phyloP scores from a whole-genome alignment of 176 grass and related monocot species.

The Miscanthus lutarioriparius region DNA sequence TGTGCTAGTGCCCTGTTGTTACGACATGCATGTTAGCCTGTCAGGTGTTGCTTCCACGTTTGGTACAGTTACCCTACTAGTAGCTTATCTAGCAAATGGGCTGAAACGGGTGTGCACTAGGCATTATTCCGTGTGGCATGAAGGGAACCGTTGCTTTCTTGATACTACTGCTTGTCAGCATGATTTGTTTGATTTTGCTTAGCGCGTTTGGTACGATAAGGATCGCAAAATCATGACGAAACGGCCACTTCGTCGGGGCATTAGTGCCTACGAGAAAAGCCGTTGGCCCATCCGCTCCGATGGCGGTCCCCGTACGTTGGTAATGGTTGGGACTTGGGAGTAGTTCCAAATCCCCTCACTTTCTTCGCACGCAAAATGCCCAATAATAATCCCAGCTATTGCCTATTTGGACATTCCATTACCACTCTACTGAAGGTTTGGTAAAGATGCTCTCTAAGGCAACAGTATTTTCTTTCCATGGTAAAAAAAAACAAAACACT shows the following conservation, averaged over 20 bases:
- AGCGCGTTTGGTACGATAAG: neutral
- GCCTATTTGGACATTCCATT: too few species aligned
- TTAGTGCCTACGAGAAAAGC: constrained; percentile 11
- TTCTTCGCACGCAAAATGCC: neutral
- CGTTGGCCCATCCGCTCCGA: constrained; percentile 18
- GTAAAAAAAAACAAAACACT: too few species aligned
- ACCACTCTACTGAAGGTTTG: too few species aligned
- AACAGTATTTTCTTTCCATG: too few species aligned
- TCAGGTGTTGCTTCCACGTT: constrained; percentile 14
- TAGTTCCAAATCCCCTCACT: neutral
- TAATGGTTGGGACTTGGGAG: neutral
- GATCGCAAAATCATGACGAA: constrained; percentile 16
- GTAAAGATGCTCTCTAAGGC: too few species aligned
- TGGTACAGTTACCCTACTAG: neutral
- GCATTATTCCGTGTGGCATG: neutral
- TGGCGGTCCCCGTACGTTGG: neutral
- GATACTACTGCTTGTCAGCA: constrained; percentile 2
- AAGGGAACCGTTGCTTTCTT: constrained; percentile 23
- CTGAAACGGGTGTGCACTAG: neutral
- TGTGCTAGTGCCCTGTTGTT: too few species aligned
- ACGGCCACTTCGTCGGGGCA: neutral
- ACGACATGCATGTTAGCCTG: neutral
- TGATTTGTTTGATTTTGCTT: constrained; percentile 11
- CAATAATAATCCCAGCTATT: too few species aligned
- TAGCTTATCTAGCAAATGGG: neutral